Evolutionary conservation across 1,284 basidiomycete genomes (phyloP).

Genomic region (Rhodotorula sp.): DNA sequence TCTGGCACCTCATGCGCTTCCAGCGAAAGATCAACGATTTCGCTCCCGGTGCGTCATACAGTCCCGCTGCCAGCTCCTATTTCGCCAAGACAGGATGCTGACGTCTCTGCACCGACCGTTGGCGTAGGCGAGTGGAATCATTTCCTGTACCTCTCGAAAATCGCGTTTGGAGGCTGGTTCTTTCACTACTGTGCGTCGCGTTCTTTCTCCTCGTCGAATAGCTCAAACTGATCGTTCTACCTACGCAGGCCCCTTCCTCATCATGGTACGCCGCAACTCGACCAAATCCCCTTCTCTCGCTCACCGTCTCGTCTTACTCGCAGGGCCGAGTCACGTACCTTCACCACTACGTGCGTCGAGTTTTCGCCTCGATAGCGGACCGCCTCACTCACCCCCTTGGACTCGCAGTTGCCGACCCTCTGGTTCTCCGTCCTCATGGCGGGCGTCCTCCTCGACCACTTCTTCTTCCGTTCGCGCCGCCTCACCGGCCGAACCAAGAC

Average conservation of each 20-base stretch:
- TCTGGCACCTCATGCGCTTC: constrained; percentile 73
- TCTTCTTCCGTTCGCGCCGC: constrained; percentile 73
- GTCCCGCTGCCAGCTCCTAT: too few relatives aligned
- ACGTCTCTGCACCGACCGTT: too few relatives aligned
- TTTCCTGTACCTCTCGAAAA: constrained; percentile 87
- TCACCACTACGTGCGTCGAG: constrained; percentile 72
- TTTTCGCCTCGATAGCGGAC: not conserved
- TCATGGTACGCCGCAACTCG: constrained; percentile 2
- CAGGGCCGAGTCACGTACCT: constrained; percentile 76
- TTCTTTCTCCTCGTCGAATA: not conserved
- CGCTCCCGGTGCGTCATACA: constrained; percentile 63
- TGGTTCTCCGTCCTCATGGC: constrained; percentile 94
- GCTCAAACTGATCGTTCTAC: not conserved
- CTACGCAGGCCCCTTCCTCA: constrained; percentile 12
- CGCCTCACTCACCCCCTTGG: not conserved
- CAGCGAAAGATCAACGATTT: constrained; percentile 91
- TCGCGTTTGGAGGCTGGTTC: constrained; percentile 87
- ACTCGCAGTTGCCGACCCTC: constrained; percentile 69
- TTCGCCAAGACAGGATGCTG: too few relatives aligned
- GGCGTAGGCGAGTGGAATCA: constrained; percentile 87
- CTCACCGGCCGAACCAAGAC: constrained; percentile 65
- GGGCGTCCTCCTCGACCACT: constrained; percentile 86
- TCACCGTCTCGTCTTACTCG: constrained; percentile 71
- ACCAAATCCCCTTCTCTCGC: not conserved
- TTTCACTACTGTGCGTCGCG: constrained; percentile 75